A percentile compares a stretch with the other conserved stretches of the same genome.
phyloP scores from a whole-genome alignment of 1,284 basidiomycete genomes.

The Cutaneotrichosporon dermatis region DNA sequence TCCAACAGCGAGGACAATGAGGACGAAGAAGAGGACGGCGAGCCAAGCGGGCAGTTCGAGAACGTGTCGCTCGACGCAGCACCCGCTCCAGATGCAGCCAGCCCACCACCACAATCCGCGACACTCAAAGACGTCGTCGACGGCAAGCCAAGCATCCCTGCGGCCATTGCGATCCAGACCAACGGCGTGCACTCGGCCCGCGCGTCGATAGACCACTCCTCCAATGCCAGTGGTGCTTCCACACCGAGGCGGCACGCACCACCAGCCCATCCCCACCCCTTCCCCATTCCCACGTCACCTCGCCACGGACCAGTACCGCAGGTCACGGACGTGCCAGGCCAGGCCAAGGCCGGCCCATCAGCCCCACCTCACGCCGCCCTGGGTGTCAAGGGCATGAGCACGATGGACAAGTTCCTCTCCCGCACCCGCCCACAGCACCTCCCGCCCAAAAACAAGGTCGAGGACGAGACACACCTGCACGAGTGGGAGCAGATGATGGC shows the following conservation, averaged over 20 bases:
- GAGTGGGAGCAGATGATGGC: slow-evolving; percentile 91
- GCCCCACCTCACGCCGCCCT: slow-evolving; percentile 12
- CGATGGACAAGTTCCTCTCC: slow-evolving; percentile 50
- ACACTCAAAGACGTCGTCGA: slow-evolving; percentile 1
- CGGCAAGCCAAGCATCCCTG: not conserved
- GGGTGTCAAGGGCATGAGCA: slow-evolving; percentile 35
- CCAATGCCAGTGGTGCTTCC: slow-evolving; percentile 10
- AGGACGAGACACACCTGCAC: slow-evolving; percentile 77
- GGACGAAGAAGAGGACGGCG: slow-evolving; percentile 13
- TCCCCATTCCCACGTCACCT: slow-evolving; percentile 30
- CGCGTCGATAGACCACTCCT: not conserved
- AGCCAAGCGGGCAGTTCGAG: slow-evolving; percentile 34
- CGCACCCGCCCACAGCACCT: slow-evolving; percentile 66
- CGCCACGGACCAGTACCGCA: slow-evolving; percentile 17
- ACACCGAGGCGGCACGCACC: slow-evolving; percentile 35
- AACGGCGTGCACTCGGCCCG: not conserved
- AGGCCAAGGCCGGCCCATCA: slow-evolving; percentile 8
- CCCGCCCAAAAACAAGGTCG: slow-evolving; percentile 73
- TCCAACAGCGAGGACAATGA: slow-evolving; percentile 3
- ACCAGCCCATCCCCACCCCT: slow-evolving; percentile 43
- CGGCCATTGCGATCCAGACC: slow-evolving; percentile 4
- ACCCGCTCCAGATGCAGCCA: not conserved
- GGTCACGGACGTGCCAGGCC: slow-evolving; percentile 2
- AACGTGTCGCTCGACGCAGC: slow-evolving; percentile 28
- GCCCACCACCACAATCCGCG: not conserved